phyloP scores from a whole-genome alignment of 805 yeast species.

The Yarrowia yakushimensis region DNA sequence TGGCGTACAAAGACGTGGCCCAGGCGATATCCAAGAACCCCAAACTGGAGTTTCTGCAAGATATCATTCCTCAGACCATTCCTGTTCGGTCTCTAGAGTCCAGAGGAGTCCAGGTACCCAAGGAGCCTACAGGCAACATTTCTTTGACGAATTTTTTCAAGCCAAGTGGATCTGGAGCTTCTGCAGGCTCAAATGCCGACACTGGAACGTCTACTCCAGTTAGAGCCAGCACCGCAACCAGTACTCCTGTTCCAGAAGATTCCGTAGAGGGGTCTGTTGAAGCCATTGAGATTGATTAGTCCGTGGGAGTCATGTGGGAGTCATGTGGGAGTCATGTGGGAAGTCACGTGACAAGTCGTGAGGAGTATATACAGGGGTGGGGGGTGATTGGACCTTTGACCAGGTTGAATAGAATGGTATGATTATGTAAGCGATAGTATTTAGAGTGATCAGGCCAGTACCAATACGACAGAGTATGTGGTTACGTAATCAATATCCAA shows the following conservation, averaged over 20 bases:
- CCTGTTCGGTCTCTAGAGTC: neutral
- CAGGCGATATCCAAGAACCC: conserved; percentile 58
- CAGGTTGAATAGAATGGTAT: too few relatives aligned
- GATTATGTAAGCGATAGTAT: too few relatives aligned
- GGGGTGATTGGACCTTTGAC: too few relatives aligned
- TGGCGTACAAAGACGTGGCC: conserved; percentile 69
- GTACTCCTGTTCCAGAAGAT: neutral
- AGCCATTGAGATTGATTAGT: conserved; percentile 5
- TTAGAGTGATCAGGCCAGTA: too few relatives aligned
- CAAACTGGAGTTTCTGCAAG: conserved; percentile 53
- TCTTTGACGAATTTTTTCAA: conserved; percentile 19
- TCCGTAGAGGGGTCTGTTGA: neutral
- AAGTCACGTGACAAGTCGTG: neutral
- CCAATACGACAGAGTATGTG: too few relatives aligned
- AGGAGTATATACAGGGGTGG: too few relatives aligned
- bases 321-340: too few relatives aligned
- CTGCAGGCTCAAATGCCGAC: neutral
- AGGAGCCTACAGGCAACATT: conserved; percentile 17
- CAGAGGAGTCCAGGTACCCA: neutral
- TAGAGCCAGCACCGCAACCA: neutral
- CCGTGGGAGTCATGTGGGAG: too few relatives aligned
- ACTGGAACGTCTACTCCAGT: neutral
- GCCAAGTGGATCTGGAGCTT: neutral
- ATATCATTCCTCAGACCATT: conserved; percentile 14
- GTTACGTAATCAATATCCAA: too few relatives aligned